A percentile compares a stretch with the other conserved stretches of the same genome.
These are phyloP conservation scores for Megacollybia marginata DNA, from an alignment of 768 basidiomycete species.

Conservation along the genomic window DNA sequence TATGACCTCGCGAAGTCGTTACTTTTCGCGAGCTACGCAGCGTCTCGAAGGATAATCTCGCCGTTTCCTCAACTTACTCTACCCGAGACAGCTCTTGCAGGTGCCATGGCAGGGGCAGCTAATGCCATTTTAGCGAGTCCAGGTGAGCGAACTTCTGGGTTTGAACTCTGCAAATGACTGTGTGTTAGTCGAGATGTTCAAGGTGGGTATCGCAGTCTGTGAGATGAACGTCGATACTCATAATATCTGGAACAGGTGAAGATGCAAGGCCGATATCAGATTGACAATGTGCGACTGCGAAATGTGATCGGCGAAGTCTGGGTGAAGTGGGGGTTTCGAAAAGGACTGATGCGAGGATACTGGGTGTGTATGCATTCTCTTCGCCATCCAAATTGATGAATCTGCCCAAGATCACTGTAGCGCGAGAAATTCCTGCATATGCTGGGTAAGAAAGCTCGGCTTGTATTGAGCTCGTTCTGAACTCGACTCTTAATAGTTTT, in stretches of 20 bases:
- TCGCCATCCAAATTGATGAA: no score
- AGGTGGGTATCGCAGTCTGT: slow-evolving; percentile 46
- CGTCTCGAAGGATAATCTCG: slow-evolving; percentile 61
- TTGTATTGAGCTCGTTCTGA: not conserved
- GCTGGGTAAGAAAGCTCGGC: slow-evolving; percentile 54
- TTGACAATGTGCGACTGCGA: slow-evolving; percentile 71
- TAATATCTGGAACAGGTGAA: no score
- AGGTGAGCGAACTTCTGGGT: slow-evolving; percentile 32
- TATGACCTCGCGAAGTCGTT: no score
- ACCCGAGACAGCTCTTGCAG: slow-evolving; percentile 74
- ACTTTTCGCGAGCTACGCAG: no score
- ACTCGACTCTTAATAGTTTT: slow-evolving; percentile 36
- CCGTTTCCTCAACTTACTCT: slow-evolving; percentile 84
- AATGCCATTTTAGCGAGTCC: slow-evolving; percentile 91
- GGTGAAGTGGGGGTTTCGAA: slow-evolving; percentile 74
- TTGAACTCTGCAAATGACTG: slow-evolving; percentile 2
- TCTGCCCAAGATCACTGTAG: slow-evolving; percentile 66
- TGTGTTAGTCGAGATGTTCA: slow-evolving; percentile 88
- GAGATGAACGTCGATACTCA: no score
- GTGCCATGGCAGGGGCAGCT: slow-evolving; percentile 86
- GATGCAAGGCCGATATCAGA: slow-evolving; percentile 90
- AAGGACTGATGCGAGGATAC: slow-evolving; percentile 94
- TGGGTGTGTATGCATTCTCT: slow-evolving; percentile 36
- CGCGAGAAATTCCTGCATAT: slow-evolving; percentile 93
- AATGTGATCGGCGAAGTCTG: slow-evolving; percentile 78